Percentiles rank a stretch among this genome's conserved stretches.
phyloP scores from a whole-genome alignment of 306 rosid species.

The Vigna nakashimae region DNA sequence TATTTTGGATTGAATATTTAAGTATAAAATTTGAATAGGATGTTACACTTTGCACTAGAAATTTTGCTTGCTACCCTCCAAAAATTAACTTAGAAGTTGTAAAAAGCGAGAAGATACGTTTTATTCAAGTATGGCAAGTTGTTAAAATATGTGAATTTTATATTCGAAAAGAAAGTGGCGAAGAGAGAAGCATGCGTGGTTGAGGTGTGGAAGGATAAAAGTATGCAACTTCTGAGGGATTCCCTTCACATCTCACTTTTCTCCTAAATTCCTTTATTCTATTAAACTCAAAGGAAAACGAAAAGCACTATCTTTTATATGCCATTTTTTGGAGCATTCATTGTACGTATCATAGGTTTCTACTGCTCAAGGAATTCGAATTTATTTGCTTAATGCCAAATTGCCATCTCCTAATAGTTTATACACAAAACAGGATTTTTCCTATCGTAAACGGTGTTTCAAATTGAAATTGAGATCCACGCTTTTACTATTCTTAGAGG shows the following conservation, averaged over 20 bases:
- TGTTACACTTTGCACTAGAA: too few species aligned
- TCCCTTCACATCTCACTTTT: slow-evolving; percentile 29
- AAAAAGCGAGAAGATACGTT: background rate
- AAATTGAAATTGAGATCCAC: too few species aligned
- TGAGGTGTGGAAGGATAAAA: slow-evolving; percentile 31
- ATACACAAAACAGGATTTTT: background rate
- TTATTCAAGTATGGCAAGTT: background rate
- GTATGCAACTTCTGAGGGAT: slow-evolving; percentile 28
- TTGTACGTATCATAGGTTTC: background rate
- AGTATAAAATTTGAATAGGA: too few species aligned
- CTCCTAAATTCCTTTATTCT: slow-evolving; percentile 30
- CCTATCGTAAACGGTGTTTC: too few species aligned
- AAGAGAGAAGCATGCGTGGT: slow-evolving; percentile 34
- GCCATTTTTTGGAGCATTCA: background rate
- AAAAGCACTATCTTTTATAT: slow-evolving; percentile 1
- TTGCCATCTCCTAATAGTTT: slow-evolving; percentile 12
- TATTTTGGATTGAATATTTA: too few species aligned
- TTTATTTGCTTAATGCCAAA: background rate
- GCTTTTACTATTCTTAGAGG: too few species aligned
- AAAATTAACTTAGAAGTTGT: too few species aligned
- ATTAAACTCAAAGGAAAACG: slow-evolving; percentile 12
- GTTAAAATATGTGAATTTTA: background rate
- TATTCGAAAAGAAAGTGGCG: slow-evolving; percentile 42
- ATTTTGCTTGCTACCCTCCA: too few species aligned
- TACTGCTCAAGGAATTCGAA: background rate